A percentile compares a stretch with the other conserved stretches of the same genome.
Conservation (phyloP, 148 eudicot species). For the Rhododendron williamsianum region DNA sequence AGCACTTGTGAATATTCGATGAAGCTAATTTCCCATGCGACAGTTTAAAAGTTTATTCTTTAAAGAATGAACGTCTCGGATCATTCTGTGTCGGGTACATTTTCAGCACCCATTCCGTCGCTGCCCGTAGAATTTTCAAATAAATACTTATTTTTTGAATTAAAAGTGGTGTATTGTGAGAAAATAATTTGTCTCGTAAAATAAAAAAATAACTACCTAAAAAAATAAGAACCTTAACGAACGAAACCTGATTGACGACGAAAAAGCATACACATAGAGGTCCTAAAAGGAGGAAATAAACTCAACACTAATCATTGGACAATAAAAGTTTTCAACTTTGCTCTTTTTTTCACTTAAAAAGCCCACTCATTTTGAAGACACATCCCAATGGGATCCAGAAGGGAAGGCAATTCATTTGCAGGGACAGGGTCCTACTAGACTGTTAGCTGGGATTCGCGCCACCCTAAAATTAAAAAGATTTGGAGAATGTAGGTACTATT, state of each 20-base stretch:
- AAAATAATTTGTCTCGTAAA: too few relatives aligned
- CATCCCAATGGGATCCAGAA: constrained; percentile 15
- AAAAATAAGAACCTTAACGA: too few relatives aligned
- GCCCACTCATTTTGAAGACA: constrained; percentile 15
- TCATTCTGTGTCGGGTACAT: too few relatives aligned
- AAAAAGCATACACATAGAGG: not conserved
- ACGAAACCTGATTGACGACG: not conserved
- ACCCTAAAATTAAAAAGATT: not conserved
- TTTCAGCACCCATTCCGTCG: too few relatives aligned
- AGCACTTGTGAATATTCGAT: not conserved
- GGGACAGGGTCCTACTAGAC: not conserved
- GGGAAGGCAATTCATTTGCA: constrained; percentile 9
- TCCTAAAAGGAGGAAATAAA: constrained; percentile 13
- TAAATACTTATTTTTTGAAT: too few relatives aligned
- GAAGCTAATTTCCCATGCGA: not conserved
- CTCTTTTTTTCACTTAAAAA: constrained; percentile 20
- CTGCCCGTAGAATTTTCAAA: too few relatives aligned
- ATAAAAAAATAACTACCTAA: too few relatives aligned
- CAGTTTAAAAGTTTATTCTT: not conserved
- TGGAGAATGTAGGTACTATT: too few relatives aligned
- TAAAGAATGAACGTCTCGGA: not conserved
- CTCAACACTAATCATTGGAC: constrained; percentile 19
- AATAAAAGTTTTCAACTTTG: constrained; percentile 23
- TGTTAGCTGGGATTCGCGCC: not conserved
- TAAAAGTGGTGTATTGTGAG: too few relatives aligned